Evolutionary conservation across 2,329 filamentous ascomycete genomes (phyloP).

Genomic region (Dothidotthia symphoricarpi): DNA sequence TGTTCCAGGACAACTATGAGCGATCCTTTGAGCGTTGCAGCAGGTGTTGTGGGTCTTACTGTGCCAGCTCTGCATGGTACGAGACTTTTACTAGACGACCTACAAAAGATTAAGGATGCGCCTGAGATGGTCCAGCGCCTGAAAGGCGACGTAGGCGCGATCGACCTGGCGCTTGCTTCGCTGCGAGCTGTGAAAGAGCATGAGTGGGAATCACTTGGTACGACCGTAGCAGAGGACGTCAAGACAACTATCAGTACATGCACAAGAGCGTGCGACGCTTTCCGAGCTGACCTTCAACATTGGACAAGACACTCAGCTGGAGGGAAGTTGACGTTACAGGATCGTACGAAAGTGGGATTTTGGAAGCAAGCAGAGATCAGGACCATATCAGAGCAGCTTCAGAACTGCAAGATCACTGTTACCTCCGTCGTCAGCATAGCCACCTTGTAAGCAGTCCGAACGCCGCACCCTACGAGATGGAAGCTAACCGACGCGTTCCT

Average conservation of each 20-base stretch:
- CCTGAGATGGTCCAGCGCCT: conserved; percentile 34
- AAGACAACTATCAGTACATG: conserved; percentile 31
- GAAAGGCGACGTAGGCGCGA: conserved; percentile 29
- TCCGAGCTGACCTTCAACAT: no score
- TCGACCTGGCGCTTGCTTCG: conserved; percentile 27
- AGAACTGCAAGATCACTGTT: no score
- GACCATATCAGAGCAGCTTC: no score
- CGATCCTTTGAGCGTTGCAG: conserved; percentile 35
- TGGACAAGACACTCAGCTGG: no score
- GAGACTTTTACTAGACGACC: conserved; percentile 33
- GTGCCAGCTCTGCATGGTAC: conserved; percentile 32
- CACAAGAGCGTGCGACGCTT: conserved; percentile 32
- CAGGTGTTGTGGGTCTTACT: conserved; percentile 31
- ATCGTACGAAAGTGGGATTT: no score
- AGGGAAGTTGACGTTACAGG: no score
- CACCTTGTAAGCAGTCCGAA: no score
- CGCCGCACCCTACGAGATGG: no score
- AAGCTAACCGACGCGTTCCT: no score
- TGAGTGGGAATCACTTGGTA: conserved; percentile 36
- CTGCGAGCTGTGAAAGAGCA: conserved; percentile 28
- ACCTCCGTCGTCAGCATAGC: no score
- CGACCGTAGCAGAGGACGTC: conserved; percentile 25
- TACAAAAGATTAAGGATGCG: conserved; percentile 35
- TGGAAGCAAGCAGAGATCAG: no score
- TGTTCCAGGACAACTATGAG: no score